phyloP scores from a whole-genome alignment of 257 asterid genomes.

The Solanum clarkiae region DNA sequence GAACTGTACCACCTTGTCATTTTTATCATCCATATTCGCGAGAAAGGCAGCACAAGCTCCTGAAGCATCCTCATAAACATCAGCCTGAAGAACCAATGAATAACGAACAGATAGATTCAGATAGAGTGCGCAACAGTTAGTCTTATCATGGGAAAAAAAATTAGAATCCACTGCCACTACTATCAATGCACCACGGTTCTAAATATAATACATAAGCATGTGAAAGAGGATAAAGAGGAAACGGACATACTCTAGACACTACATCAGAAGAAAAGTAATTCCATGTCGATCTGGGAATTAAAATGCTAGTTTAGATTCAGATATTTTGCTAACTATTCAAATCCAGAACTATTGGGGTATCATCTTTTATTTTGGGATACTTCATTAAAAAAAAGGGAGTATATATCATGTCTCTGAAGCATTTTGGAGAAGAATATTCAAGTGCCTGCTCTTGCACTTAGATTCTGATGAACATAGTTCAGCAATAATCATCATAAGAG shows the following conservation, averaged over 20 bases:
- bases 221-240: not conserved
- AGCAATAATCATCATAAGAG: not conserved
- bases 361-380: not conserved
- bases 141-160: not conserved
- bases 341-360: not conserved
- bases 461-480: not conserved
- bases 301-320: not conserved
- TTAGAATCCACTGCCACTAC: not conserved
- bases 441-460: not conserved
- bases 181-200: not conserved
- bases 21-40: slow-evolving; percentile 66
- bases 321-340: not conserved
- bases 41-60: slow-evolving; percentile 77
- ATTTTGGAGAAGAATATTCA: not conserved
- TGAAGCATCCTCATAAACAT: slow-evolving; percentile 58
- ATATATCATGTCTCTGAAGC: not conserved
- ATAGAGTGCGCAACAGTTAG: not conserved
- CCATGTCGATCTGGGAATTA: not conserved
- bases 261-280: not conserved
- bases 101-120: slow-evolving; percentile 1
- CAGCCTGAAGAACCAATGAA: slow-evolving; percentile 38
- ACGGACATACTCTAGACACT: not conserved
- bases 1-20: slow-evolving; percentile 44
- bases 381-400: not conserved
- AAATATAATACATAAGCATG: not conserved